Base-by-base conservation (phyloP, 176 grass and related monocot genomes). In the Poa pratensis region DNA sequence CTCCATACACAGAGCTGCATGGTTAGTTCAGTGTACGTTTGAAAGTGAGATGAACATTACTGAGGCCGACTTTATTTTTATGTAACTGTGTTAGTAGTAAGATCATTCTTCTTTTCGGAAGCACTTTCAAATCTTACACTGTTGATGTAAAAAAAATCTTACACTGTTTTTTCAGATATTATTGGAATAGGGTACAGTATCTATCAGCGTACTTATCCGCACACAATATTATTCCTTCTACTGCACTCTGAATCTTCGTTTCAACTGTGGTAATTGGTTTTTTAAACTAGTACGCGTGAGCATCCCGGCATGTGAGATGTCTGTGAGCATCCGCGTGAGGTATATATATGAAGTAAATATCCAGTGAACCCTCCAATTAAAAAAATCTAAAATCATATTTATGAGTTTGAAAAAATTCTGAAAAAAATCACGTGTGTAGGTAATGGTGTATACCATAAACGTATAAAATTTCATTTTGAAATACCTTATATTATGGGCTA, bases 21-120 rank as follows among this genome's bases (percentile, higher is more conserved):
- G 37, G 7, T 69, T 58, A 79, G 17, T 37, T 28, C 66, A 68
- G 14, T 30, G 76, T 42, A 32, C 2, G 9, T 26, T 54, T 50
- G 39, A 86, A 53, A 72, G 0, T 76, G 49, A 48, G 48, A 19
- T 67, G 34, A 82, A 68, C 65, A 65, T 73, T 39, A 28, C 76
- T 28, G 28, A 72, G 11, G 27, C 10, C 24, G 12, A 64, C 62
- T 49, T 77, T 20, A 3, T 59, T 18, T 32, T 14, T 14, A 78
- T 60, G 55, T 79, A 61, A 61, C 14, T 1, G 48, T 46, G 43
- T 46, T 46, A 46, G 43, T 46, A 48, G 45, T 48, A 48, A 48
- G 45, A 48, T 48, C 45, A 12, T 48, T 48, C 11, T 48, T 48
- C 45, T 48, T 48, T 13, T 13, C 45, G 45, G 9, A 48, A 48